phyloP scores from a whole-genome alignment of 2,329 filamentous ascomycete species.

The Diaporthe vaccinii region DNA sequence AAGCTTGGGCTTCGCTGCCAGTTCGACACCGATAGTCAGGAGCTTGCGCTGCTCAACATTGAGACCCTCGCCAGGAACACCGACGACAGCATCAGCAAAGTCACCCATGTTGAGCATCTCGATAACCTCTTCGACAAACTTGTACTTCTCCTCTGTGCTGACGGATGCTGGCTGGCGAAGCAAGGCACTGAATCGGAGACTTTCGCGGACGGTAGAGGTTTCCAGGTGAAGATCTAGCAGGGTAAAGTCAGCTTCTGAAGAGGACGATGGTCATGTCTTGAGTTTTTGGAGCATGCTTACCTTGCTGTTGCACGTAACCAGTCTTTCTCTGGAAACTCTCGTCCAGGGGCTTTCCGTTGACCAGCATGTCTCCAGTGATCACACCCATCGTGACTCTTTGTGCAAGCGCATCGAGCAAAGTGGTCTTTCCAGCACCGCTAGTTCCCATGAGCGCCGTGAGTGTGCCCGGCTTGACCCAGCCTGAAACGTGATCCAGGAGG shows the following conservation, averaged over 20 bases:
- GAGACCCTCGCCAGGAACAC: constrained; percentile 71
- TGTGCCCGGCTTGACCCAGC: constrained; percentile 92
- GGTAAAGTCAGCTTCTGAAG: background rate
- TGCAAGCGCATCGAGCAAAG: constrained; percentile 69
- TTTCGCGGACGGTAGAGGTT: constrained; percentile 68
- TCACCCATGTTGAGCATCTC: constrained; percentile 76
- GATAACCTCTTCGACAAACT: constrained; percentile 75
- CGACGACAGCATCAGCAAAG: constrained; percentile 76
- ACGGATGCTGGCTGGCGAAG: constrained; percentile 69
- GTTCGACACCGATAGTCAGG: constrained; percentile 72
- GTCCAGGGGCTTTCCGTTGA: constrained; percentile 69
- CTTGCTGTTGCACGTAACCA: constrained; percentile 77
- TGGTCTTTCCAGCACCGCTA: constrained; percentile 73
- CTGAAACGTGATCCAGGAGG: constrained; percentile 83
- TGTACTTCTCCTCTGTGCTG: constrained; percentile 69
- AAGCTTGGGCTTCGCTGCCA: constrained; percentile 69
- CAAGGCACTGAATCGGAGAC: constrained; percentile 68
- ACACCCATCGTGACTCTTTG: constrained; percentile 72
- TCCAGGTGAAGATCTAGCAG: constrained; percentile 67
- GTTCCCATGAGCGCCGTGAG: constrained; percentile 83
- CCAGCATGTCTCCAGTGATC: constrained; percentile 75
- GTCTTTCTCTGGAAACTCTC: constrained; percentile 74
- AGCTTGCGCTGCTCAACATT: constrained; percentile 74
- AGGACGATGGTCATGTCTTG: rapidly evolving
- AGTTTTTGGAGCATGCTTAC: constrained; percentile 44